Base-by-base conservation (phyloP, 139 green algal species). In the Chlamydomonas eustigma region DNA sequence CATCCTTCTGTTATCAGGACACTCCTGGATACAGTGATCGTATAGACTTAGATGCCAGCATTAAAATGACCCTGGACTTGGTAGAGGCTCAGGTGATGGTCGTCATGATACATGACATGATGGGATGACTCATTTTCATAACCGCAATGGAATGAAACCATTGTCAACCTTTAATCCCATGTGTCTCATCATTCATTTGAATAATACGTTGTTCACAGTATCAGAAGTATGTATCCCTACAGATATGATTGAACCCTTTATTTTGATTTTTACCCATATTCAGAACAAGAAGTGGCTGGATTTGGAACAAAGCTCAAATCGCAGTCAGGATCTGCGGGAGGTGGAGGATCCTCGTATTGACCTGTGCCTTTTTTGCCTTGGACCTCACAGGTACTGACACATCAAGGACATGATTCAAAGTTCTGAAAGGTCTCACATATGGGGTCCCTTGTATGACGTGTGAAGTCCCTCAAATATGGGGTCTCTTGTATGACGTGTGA, bases 321-420 rank as follows among this genome's bases (percentile, higher is more conserved):
- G 86, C 37, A 75, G 75, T 50, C 77, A 81, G 51, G 83, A 85
- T 37, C 68, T 84, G 65, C 31, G 72, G 31, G 71, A 84, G 76
- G 8, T 92, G 74, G 87, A 92, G 50, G 90, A 94, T 74, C 90
- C 90, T 0, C 78, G 90, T 31, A 82, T 94, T 18, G 90, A 93
- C 70, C 73, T 92, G 33, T 91, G 85, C 83, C 74, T 94, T 24
- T 93, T 91, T 81, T 91, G 87, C 78, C 80, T 94, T 36, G 87
- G 84, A 6, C 85, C 90, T n/a, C 90, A 94, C 85, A 80, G 88
- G 71, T 86, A 39, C n/a, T n/a, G n/a, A n/a, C n/a, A n/a, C n/a
- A n/a, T 31, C 58, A 50, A 71, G 24, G 63, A 37, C 24, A 28
- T 71, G 63, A 8, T 18, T 28, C 8, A 25, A 22, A 71, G 8